These are phyloP conservation scores for Candida methanosorbosa DNA, from an alignment of 805 yeast genomes.

Conservation along the genomic window DNA sequence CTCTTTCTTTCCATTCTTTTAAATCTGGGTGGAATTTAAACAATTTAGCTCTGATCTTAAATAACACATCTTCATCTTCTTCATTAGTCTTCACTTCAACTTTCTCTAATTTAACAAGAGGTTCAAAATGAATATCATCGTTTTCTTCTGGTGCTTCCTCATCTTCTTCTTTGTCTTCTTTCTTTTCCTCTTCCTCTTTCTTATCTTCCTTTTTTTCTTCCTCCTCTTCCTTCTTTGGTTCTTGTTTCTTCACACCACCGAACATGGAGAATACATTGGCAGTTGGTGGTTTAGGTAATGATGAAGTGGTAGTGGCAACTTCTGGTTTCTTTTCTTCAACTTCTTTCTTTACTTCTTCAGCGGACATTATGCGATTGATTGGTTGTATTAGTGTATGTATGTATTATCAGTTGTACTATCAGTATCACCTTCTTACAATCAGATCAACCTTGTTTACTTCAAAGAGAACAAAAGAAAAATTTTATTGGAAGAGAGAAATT, in stretches of 20 bases:
- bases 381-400: neutral
- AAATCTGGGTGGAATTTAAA: conserved; percentile 76
- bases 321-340: conserved; percentile 10
- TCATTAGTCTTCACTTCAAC: conserved; percentile 96
- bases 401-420: neutral
- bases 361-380: conserved; percentile 3
- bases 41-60: conserved; percentile 89
- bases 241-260: conserved; percentile 70
- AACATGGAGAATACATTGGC: conserved; percentile 89
- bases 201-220: conserved; percentile 28
- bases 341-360: conserved; percentile 13
- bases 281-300: conserved; percentile 56
- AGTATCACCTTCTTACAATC: no score
- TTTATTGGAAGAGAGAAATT: no score
- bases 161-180: conserved; percentile 25
- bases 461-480: no score
- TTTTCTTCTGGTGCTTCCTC: conserved; percentile 61
- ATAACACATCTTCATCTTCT: conserved; percentile 76
- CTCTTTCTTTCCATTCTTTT: conserved; percentile 98
- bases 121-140: conserved; percentile 91
- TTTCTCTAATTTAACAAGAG: conserved; percentile 87
- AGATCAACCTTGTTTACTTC: no score
- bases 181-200: conserved; percentile 26
- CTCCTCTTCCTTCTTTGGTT: conserved; percentile 29
- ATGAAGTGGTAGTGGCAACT: conserved; percentile 9